Conservation (phyloP, 495 filamentous ascomycete genomes). For the Extremus antarcticus region DNA sequence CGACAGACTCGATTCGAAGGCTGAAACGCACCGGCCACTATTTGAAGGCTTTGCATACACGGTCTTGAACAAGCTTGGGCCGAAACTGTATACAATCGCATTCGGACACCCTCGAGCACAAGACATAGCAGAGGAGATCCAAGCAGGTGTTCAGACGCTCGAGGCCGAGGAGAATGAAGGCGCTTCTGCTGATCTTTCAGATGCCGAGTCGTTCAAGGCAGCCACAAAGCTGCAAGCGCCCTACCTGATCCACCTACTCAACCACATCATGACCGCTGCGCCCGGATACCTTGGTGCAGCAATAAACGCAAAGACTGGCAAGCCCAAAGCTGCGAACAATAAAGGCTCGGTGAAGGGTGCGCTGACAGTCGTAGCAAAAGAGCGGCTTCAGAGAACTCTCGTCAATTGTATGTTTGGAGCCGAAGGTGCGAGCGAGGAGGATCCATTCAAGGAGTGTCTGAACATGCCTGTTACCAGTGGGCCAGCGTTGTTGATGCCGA, state of each 20-base stretch:
- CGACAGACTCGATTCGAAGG: conserved; percentile 11
- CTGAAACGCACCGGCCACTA: conserved; percentile 19
- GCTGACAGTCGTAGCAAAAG: conserved; percentile 21
- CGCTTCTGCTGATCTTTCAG: too few relatives aligned
- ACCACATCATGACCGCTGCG: conserved; percentile 22
- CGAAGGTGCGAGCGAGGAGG: conserved; percentile 17
- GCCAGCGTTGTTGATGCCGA: conserved; percentile 10
- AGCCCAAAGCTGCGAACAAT: conserved; percentile 1
- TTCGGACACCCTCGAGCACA: conserved; percentile 20
- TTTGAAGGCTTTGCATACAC: conserved; percentile 30
- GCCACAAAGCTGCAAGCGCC: conserved; percentile 21
- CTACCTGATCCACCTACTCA: conserved; percentile 24
- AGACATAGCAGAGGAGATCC: conserved; percentile 23
- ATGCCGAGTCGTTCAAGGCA: conserved; percentile 1
- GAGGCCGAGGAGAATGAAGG: too few relatives aligned
- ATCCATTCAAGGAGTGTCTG: conserved; percentile 21
- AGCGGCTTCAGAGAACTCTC: conserved; percentile 29
- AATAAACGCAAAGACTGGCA: background rate
- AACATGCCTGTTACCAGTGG: conserved; percentile 21
- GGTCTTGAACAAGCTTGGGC: conserved; percentile 22
- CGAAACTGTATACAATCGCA: conserved; percentile 19
- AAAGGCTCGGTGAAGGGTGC: conserved; percentile 11
- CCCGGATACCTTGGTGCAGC: conserved; percentile 21
- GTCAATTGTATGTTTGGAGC: conserved; percentile 26
- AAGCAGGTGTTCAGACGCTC: too few relatives aligned